Conservation (phyloP, 2,329 filamentous ascomycete genomes). For the Aspergillus sp. region DNA sequence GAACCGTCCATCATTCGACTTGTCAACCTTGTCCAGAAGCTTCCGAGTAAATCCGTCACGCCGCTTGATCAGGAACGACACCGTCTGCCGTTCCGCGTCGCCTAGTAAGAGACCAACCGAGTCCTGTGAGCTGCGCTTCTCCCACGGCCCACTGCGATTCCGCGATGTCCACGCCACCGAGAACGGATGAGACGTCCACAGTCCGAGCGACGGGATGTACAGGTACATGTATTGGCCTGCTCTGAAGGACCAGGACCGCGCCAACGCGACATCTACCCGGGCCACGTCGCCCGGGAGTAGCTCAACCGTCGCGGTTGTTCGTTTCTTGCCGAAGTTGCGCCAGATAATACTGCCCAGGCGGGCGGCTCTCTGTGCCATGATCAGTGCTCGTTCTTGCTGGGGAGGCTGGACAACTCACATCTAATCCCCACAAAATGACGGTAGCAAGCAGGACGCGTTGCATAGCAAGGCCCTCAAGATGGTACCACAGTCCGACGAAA, state of each 20-base stretch:
- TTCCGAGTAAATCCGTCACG: conserved; percentile 34
- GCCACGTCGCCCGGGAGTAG: conserved; percentile 56
- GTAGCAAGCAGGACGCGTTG: conserved; percentile 30
- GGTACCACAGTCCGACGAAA: conserved; percentile 39
- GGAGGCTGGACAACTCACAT: conserved; percentile 19
- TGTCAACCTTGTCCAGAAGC: conserved; percentile 26
- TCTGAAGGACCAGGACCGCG: conserved; percentile 30
- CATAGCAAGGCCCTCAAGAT: conserved; percentile 27
- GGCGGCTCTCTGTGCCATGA: conserved; percentile 34
- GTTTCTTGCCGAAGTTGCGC: conserved; percentile 48
- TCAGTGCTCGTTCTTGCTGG: conserved; percentile 15
- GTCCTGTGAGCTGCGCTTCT: conserved; percentile 30
- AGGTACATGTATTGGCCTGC: conserved; percentile 56
- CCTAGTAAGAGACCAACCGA: conserved; percentile 27
- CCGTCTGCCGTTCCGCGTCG: conserved; percentile 22
- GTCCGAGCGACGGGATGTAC: conserved; percentile 49
- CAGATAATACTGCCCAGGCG: conserved; percentile 49
- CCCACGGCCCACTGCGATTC: conserved; percentile 8
- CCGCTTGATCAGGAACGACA: conserved; percentile 33
- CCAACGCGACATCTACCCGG: conserved; percentile 38
- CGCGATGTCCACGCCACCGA: conserved; percentile 40
- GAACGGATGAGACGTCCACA: conserved; percentile 44
- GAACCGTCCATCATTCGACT: conserved; percentile 23
- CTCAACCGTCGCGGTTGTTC: conserved; percentile 53
- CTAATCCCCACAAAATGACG: conserved; percentile 32